Percentiles rank a stretch among this genome's conserved stretches.
Evolutionary conservation across 1,139 yeast genomes (phyloP).

Genomic region (Geotrichum siamense): DNA sequence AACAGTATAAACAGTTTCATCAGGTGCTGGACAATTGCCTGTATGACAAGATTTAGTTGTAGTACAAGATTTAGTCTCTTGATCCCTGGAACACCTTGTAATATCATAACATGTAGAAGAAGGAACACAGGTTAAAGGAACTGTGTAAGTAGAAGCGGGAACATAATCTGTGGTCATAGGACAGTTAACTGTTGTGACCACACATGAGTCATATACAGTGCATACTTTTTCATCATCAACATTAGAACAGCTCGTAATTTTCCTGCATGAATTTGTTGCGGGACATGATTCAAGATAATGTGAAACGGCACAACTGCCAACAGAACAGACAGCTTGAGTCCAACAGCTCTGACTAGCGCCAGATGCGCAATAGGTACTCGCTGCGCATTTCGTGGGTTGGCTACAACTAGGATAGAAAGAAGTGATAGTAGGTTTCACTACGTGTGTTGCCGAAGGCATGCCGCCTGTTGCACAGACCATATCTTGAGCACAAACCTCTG

Average conservation of each 20-base stretch:
- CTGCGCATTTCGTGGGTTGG: neutral
- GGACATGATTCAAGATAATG: conserved; percentile 4
- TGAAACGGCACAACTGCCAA: conserved; percentile 3
- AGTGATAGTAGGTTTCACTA: neutral
- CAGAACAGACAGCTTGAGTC: conserved; percentile 1
- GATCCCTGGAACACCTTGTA: neutral
- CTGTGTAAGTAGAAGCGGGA: conserved; percentile 24
- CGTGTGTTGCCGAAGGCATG: neutral
- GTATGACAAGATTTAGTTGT: neutral
- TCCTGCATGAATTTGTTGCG: conserved; percentile 32
- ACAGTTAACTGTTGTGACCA: conserved; percentile 21
- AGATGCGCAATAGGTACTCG: neutral
- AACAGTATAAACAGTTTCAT: neutral
- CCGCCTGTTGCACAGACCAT: conserved; percentile 33
- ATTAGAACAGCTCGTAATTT: conserved; percentile 27
- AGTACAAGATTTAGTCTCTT: conserved; percentile 1
- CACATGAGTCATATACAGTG: conserved; percentile 3
- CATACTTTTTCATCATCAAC: conserved; percentile 6
- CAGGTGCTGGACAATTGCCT: neutral
- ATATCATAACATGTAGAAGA: conserved; percentile 7
- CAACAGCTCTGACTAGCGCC: neutral
- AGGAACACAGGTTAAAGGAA: conserved; percentile 19
- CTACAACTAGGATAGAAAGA: conserved; percentile 3
- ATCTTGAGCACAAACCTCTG: conserved; percentile 32
- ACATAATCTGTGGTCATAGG: conserved; percentile 24